Evolutionary conservation across 148 eudicot genomes (phyloP).

Genomic region (Linanthus parryae): DNA sequence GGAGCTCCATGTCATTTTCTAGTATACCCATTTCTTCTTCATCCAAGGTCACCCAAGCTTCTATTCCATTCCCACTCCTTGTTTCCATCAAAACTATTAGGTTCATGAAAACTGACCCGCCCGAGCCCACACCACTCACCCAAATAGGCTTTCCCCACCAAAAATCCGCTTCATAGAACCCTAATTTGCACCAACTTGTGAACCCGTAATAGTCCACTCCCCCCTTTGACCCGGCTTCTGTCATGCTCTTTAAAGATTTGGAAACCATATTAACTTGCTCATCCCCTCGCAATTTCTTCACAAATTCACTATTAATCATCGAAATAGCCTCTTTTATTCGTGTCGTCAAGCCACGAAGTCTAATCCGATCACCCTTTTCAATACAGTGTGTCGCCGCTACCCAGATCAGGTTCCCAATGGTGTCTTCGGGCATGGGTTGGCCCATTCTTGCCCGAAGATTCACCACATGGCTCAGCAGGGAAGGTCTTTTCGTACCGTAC

Average conservation of each 20-base stretch:
- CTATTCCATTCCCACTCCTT: constrained; percentile 28
- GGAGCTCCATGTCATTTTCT: constrained; percentile 20
- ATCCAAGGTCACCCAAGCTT: constrained; percentile 52
- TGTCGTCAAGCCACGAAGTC: constrained; percentile 12
- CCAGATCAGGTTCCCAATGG: constrained; percentile 43
- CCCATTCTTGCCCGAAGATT: constrained; percentile 26
- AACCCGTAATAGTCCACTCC: constrained; percentile 22
- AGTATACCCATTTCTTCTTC: constrained; percentile 36
- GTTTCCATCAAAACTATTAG: constrained; percentile 33
- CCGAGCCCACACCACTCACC: constrained; percentile 29
- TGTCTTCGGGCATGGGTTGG: constrained; percentile 20
- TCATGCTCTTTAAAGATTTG: constrained; percentile 15
- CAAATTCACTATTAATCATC: constrained; percentile 20
- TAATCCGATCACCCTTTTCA: constrained; percentile 3
- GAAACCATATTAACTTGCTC: constrained; percentile 11
- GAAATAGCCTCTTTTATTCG: constrained; percentile 14
- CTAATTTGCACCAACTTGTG: constrained; percentile 47
- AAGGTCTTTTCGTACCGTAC: constrained; percentile 12
- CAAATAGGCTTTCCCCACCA: constrained; percentile 45
- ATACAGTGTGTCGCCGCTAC: constrained; percentile 19
- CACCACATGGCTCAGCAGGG: constrained; percentile 28
- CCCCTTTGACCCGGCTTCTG: constrained; percentile 6
- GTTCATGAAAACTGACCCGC: constrained; percentile 27
- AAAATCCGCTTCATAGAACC: constrained; percentile 35
- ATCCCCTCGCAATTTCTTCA: constrained; percentile 21